Conservation (phyloP, 106 monocot genomes). For the Dioscorea dumetorum region DNA sequence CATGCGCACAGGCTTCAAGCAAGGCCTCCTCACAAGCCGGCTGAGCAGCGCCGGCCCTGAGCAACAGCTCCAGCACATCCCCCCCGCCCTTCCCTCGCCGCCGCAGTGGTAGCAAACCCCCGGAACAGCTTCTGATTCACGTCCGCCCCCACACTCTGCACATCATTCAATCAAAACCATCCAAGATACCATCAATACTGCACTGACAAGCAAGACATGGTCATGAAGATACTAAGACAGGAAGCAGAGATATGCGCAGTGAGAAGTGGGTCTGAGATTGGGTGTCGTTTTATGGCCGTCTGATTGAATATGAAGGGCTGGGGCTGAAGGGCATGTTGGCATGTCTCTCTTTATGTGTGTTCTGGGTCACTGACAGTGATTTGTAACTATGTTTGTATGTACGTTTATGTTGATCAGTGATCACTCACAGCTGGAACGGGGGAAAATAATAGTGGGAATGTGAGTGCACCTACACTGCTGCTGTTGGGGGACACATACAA, state of each 20-base stretch:
- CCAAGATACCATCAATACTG: neutral
- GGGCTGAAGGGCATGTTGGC: no score
- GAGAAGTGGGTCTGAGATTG: no score
- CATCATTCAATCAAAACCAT: neutral
- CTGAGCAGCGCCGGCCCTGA: conserved; percentile 67
- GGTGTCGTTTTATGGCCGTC: no score
- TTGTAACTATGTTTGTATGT: no score
- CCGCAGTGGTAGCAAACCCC: conserved; percentile 68
- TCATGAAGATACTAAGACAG: neutral
- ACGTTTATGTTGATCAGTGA: no score
- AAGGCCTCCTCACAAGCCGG: conserved; percentile 38
- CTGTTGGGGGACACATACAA: no score
- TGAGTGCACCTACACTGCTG: no score
- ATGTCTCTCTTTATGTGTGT: no score
- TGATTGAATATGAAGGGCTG: no score
- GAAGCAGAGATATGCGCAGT: neutral
- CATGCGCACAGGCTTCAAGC: conserved; percentile 58
- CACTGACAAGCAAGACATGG: neutral
- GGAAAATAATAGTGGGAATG: no score
- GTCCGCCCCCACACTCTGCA: conserved; percentile 66
- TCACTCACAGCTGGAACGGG: no score
- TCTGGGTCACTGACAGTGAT: no score
- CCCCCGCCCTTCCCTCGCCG: conserved; percentile 58
- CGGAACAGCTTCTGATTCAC: conserved; percentile 76
- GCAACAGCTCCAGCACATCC: conserved; percentile 48